Conservation (phyloP, 176 grass and related monocot genomes). For the Eleusine coracana region DNA sequence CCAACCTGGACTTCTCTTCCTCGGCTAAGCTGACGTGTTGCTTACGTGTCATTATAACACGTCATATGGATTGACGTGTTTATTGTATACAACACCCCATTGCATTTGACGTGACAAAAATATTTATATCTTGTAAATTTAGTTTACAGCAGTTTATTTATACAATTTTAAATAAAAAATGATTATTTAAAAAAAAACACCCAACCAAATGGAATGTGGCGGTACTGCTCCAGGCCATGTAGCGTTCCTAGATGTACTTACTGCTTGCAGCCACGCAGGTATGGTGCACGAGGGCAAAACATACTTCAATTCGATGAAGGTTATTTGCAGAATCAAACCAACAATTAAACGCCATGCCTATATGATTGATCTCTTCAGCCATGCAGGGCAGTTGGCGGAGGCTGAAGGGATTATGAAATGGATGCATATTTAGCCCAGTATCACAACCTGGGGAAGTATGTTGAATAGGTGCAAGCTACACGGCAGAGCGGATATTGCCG, state of each 20-base stretch:
- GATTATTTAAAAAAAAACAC: too few relatives aligned
- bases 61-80: too few relatives aligned
- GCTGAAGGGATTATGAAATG: slow-evolving; percentile 36
- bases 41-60: too few relatives aligned
- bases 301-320: slow-evolving; percentile 42
- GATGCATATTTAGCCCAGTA: slow-evolving; percentile 31
- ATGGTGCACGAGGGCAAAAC: slow-evolving; percentile 38
- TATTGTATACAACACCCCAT: too few relatives aligned
- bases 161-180: too few relatives aligned
- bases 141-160: too few relatives aligned
- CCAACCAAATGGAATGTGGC: slow-evolving; percentile 37
- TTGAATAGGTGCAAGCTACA: slow-evolving; percentile 40
- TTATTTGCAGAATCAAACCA: slow-evolving; percentile 38
- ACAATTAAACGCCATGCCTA: slow-evolving; percentile 44
- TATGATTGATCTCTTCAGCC: slow-evolving; percentile 45
- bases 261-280: slow-evolving; percentile 49
- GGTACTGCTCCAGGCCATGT: slow-evolving; percentile 41
- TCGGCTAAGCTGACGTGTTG: too few relatives aligned
- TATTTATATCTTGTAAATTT: too few relatives aligned
- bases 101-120: too few relatives aligned
- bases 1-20: too few relatives aligned
- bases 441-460: slow-evolving; percentile 43
- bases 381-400: slow-evolving; percentile 39
- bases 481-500: slow-evolving; percentile 36
- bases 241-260: slow-evolving; percentile 47